phyloP scores from a whole-genome alignment of 139 green algal species.

The Picochlorum sp. region DNA sequence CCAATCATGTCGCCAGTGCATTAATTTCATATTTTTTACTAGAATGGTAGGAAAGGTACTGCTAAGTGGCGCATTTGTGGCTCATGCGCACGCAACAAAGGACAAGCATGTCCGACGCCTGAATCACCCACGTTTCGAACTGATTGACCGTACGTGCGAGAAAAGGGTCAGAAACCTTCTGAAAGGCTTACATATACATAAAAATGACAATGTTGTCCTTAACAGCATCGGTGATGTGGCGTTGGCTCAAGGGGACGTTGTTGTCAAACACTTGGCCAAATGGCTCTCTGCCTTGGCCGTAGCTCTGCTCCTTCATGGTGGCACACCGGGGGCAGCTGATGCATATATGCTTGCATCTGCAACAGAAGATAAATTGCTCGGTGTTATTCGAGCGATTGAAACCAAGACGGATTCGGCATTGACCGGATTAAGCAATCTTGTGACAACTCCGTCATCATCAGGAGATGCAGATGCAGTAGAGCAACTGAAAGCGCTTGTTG shows the following conservation, averaged over 20 bases:
- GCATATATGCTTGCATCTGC: constrained; percentile 9
- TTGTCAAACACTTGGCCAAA: not conserved
- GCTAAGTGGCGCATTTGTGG: too few species aligned
- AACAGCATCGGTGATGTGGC: too few species aligned
- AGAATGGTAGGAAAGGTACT: too few species aligned
- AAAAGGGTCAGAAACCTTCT: too few species aligned
- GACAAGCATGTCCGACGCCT: too few species aligned
- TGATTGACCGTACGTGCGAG: too few species aligned
- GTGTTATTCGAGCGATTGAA: constrained; percentile 17
- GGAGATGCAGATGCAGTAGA: not conserved
- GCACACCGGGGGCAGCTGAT: not conserved
- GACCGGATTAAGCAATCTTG: constrained; percentile 1
- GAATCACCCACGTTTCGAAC: too few species aligned
- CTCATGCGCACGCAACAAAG: too few species aligned
- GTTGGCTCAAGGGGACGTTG: not conserved
- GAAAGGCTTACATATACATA: too few species aligned
- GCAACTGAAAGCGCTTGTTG: constrained; percentile 19
- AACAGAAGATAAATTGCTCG: constrained; percentile 25
- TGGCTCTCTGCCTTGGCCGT: constrained; percentile 1
- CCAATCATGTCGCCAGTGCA: too few species aligned
- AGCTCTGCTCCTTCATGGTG: not conserved
- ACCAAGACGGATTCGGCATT: constrained; percentile 9
- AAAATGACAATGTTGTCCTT: too few species aligned
- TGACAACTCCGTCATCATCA: not conserved
- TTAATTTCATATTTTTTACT: too few species aligned